Conservation (phyloP, 176 grass and related monocot species). For the Oryza punctata region DNA sequence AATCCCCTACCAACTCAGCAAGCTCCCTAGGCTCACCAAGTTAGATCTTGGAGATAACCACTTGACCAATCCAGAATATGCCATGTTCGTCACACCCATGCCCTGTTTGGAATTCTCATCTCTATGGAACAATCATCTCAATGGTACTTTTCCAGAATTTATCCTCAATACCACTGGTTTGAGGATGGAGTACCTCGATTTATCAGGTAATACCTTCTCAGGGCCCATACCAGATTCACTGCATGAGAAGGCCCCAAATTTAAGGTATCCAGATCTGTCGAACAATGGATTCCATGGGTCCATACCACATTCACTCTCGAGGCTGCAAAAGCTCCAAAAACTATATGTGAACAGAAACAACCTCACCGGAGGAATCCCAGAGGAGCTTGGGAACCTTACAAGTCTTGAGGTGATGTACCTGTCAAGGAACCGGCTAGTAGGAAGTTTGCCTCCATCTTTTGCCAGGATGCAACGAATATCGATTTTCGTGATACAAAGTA, state of each 20-base stretch:
- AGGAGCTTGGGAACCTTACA: not conserved
- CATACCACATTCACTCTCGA: not conserved
- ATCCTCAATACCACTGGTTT: no score
- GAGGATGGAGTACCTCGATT: no score
- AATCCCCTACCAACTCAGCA: slow-evolving; percentile 5
- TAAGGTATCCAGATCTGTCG: no score
- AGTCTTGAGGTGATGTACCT: not conserved
- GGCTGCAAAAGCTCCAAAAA: not conserved
- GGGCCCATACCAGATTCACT: not conserved
- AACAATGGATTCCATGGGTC: no score
- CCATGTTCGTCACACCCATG: not conserved
- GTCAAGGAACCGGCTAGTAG: slow-evolving; percentile 37
- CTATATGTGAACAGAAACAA: not conserved
- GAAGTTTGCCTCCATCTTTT: no score
- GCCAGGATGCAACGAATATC: no score
- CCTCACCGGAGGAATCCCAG: not conserved
- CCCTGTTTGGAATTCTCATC: no score
- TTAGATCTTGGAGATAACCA: not conserved
- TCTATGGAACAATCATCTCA: no score
- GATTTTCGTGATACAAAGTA: rapidly evolving
- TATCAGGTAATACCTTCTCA: rapidly evolving
- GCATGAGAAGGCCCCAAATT: no score
- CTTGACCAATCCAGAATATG: not conserved
- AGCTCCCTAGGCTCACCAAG: not conserved
- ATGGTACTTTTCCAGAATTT: no score